These are phyloP conservation scores for Melanomma pulvis-pyrius DNA, from an alignment of 495 filamentous ascomycete genomes.

Conservation along the genomic window DNA sequence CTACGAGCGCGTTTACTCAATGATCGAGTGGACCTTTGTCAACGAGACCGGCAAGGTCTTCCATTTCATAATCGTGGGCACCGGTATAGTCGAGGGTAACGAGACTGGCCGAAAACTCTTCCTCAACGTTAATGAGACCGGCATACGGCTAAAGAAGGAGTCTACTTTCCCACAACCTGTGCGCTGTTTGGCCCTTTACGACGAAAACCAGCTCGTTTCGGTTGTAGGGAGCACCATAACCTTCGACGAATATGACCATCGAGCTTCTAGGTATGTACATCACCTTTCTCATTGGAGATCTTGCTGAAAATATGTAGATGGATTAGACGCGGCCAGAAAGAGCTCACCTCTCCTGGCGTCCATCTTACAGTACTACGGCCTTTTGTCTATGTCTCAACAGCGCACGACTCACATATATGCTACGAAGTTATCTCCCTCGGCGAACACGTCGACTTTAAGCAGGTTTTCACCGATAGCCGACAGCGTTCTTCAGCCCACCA, in stretches of 20 bases:
- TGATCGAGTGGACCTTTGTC: conserved; percentile 36
- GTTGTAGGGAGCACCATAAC: conserved; percentile 3
- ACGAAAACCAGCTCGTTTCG: conserved; percentile 5
- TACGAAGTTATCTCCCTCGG: conserved; percentile 42
- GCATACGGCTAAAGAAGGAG: conserved; percentile 15
- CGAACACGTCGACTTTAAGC: conserved; percentile 36
- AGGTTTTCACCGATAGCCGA: conserved; percentile 28
- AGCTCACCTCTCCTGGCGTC: conserved; percentile 39
- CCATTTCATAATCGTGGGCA: conserved; percentile 35
- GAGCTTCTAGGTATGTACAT: conserved; percentile 3
- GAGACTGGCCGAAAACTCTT: conserved; percentile 33
- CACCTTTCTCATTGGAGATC: neutral
- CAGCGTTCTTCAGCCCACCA: conserved; percentile 24
- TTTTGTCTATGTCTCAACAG: conserved; percentile 44
- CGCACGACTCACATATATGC: conserved; percentile 41
- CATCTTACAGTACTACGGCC: conserved; percentile 36
- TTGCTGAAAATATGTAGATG: conserved; percentile 24
- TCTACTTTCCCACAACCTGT: conserved; percentile 19
- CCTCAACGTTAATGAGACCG: conserved; percentile 13
- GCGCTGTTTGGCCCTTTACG: conserved; percentile 18
- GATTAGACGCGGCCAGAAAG: conserved; percentile 12
- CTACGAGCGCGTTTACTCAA: conserved; percentile 33
- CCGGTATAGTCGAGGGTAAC: conserved; percentile 20
- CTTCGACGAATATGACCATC: conserved; percentile 14
- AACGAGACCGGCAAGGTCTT: conserved; percentile 19